Percentiles rank a stretch among this genome's conserved stretches.
Evolutionary conservation across 1,284 basidiomycete species (phyloP).

Genomic region (Sanghuangporus weigelae): DNA sequence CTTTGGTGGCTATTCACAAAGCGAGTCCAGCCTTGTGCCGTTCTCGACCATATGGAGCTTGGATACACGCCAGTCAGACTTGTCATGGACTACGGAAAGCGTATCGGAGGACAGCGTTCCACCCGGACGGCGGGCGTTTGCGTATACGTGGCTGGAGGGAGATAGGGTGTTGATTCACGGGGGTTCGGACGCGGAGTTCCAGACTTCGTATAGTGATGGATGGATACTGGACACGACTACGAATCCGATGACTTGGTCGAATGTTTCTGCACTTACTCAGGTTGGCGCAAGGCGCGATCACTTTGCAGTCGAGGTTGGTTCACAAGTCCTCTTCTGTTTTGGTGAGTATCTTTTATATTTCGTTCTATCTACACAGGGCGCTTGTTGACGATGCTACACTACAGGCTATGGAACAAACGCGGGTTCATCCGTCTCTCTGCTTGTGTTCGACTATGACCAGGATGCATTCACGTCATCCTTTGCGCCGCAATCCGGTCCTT

Average conservation of each 20-base stretch:
- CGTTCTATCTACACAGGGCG: slow-evolving; percentile 10
- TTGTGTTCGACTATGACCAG: slow-evolving; percentile 46
- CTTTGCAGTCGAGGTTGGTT: slow-evolving; percentile 56
- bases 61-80: slow-evolving; percentile 46
- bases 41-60: slow-evolving; percentile 60
- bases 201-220: slow-evolving; percentile 58
- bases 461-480: slow-evolving; percentile 28
- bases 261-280: slow-evolving; percentile 44
- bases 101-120: slow-evolving; percentile 44
- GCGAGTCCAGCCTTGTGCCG: slow-evolving; percentile 42
- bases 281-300: slow-evolving; percentile 68
- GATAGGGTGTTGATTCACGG: slow-evolving; percentile 70
- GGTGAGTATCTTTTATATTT: slow-evolving; percentile 43
- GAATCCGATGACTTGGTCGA: slow-evolving; percentile 52
- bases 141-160: slow-evolving; percentile 46
- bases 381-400: slow-evolving; percentile 2
- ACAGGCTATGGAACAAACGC: slow-evolving; percentile 53
- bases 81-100: slow-evolving; percentile 46
- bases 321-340: slow-evolving; percentile 69
- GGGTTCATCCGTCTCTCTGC: slow-evolving; percentile 45
- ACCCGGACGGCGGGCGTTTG: slow-evolving; percentile 62
- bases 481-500: slow-evolving; percentile 27
- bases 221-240: slow-evolving; percentile 67
- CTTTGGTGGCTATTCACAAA: slow-evolving; percentile 65
- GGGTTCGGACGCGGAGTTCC: slow-evolving; percentile 58